Base-by-base conservation (phyloP, 208 protist species). In the Leishmania arabica region DNA sequence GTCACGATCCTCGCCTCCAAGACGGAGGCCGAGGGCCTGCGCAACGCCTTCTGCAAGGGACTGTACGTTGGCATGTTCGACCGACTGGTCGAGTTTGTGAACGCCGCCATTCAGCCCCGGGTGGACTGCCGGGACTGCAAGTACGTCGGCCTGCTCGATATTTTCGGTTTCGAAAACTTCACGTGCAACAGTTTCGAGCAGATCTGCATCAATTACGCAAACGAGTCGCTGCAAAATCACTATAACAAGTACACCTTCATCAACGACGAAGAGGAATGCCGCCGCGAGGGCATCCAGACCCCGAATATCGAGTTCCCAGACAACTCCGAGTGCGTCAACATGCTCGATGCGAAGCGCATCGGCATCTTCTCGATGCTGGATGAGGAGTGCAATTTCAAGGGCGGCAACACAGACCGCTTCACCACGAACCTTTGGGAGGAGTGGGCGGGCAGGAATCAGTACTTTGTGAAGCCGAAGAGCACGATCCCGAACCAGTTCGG, bases 181-280 rank as follows among this genome's bases (percentile, higher is more conserved):
- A 88, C 90, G 70, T 75, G 85, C 51, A 99, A 99, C 91, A 96
- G 91, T 86, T 99, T 99, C 84, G 98, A 99, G 90, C 98, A 99
- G 90, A 84, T 99, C 19, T 99, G 98, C 89, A 99, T 99, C 86
- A 99, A 99, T 88, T 99, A 97, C 84, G 97, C 98, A 62, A 99
- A 99, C 88, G 99, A 99, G 86, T 96, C 97, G 56, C 88, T 99
- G 62, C 99, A 99, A 85, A 98, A 99, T 81, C 95, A 99, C 84
- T 99, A 99, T 92, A 99, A 99, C 91, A 94, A 98, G 83, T 96
- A 98, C 86, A 98, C 97, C 40, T 98, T 99, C 88, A 89, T 97
- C 79, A 93, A 96, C 79, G 97, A 99, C 79, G 96, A 98, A 86
- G 96, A 93, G 80, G 95, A 98, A 74, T 99, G 97, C 88, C 80